phyloP scores from a whole-genome alignment of 176 grass and related monocot species.

The Avena eriantha region DNA sequence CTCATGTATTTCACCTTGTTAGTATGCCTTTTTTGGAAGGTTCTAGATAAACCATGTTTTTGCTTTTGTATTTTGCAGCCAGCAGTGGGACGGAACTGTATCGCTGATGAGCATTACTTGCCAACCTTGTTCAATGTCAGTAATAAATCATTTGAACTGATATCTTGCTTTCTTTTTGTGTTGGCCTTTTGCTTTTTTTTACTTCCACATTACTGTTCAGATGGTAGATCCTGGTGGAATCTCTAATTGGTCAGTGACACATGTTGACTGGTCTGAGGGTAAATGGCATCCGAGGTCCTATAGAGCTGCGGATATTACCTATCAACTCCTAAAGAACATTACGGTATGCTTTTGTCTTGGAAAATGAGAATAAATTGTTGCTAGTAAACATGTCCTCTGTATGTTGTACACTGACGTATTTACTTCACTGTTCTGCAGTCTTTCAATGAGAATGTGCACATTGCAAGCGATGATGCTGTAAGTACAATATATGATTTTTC shows the following conservation, averaged over 20 bases:
- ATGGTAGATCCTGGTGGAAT: constrained; percentile 94
- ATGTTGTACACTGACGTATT: constrained; percentile 30
- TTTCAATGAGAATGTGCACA: constrained; percentile 62
- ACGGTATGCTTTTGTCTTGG: constrained; percentile 57
- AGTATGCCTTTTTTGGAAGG: not conserved
- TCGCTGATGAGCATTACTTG: constrained; percentile 99
- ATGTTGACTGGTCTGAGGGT: constrained; percentile 99
- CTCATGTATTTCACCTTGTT: constrained; percentile 25
- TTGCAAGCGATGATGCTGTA: constrained; percentile 94
- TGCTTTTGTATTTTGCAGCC: constrained; percentile 71
- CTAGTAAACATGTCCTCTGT: constrained; percentile 17
- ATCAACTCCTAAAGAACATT: constrained; percentile 85
- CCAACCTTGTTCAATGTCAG: constrained; percentile 94
- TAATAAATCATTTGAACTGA: constrained; percentile 39
- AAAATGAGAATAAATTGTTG: constrained; percentile 14
- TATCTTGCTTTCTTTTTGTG: constrained; percentile 22
- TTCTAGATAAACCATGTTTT: constrained; percentile 36
- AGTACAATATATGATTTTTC: constrained; percentile 25
- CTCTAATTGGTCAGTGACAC: constrained; percentile 94
- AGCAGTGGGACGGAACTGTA: constrained; percentile 92
- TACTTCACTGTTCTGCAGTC: constrained; percentile 62
- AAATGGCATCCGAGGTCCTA: constrained; percentile 99
- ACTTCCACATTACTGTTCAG: constrained; percentile 51
- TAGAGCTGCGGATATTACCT: constrained; percentile 82
- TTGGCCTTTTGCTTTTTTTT: constrained; percentile 13